Evolutionary conservation across 2,329 filamentous ascomycete species (phyloP), one percentile per base, ranked within the genome.

Genomic region (Drechslerella dactyloides): DNA sequence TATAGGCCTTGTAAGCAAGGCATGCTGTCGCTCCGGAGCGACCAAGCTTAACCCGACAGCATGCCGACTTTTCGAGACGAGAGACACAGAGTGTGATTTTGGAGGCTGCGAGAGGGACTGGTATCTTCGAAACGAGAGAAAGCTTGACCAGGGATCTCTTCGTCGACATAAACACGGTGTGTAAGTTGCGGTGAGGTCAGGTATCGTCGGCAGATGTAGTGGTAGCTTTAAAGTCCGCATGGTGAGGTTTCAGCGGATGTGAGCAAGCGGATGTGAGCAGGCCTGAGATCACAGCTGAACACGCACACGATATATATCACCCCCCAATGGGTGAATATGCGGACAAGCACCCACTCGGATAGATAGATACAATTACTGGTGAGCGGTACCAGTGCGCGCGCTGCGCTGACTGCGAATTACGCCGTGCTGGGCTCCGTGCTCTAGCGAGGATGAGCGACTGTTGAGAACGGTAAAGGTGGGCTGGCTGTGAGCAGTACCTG

Each of bases 181-280:
- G n/a, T 40, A 58, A 3, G 42, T 48, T 21, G 48, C 15, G 17
- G 52, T 35, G 46, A 53, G 17, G 24, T 69, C 65, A 37, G 30
- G 24, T 48, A 51, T 51, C 35, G 57, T 37, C 52, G 52, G 23
- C 55, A 58, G 46, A 46, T 44, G 58, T n/a, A 54, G 48, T 46
- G 53, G 53, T 21, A 69, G 35, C 23, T 52, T 69, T 52, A 44
- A 57, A 15, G 55, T 44, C 57, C 52, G 65, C 65, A 69, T 69
- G 58, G 58, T 46, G 65, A 46, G n/a, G 54, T 11, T 37, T 24
- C 37, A 23, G 10, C 27, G 54, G 54, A 33, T 7, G 19, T 10
- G 2, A 51, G 56, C 19, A 46, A 46, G 10, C 27, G 54, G 54
- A 33, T 7, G 19, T 10, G 2, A 51, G 56, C 19, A 46, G 35